Conservation (phyloP, 257 asterid species). For the Nicotiana benthamiana region DNA sequence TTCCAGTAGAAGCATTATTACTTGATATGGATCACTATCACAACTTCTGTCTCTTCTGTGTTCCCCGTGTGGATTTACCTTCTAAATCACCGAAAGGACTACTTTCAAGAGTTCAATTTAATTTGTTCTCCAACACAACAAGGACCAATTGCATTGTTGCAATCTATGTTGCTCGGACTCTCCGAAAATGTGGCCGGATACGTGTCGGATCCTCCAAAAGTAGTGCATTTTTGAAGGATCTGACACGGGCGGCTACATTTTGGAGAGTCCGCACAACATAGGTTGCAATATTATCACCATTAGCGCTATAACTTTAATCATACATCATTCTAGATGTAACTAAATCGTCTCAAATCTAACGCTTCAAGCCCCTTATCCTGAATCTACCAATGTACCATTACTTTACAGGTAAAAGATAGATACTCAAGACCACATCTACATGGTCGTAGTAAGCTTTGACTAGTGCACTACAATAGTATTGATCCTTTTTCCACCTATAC, state of each 20-base stretch:
- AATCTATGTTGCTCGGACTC: too few species aligned
- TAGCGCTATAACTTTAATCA: background rate
- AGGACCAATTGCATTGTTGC: background rate
- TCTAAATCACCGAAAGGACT: background rate
- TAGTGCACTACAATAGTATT: background rate
- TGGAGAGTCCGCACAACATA: too few species aligned
- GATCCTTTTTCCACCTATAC: background rate
- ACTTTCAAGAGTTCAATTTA: background rate
- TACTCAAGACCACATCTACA: background rate
- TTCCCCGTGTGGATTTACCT: background rate
- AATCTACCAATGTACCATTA: background rate
- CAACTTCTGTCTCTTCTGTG: background rate
- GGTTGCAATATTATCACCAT: background rate
- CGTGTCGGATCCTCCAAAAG: too few species aligned
- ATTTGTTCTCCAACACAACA: background rate
- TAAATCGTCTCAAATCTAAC: background rate
- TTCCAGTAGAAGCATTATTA: background rate
- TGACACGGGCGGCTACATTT: too few species aligned
- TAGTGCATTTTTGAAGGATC: too few species aligned
- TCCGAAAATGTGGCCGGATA: too few species aligned
- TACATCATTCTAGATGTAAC: slow-evolving; percentile 1
- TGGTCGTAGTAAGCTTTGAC: background rate
- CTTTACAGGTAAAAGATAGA: background rate
- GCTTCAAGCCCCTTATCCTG: background rate
- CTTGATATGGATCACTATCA: background rate